A percentile compares a stretch with the other conserved stretches of the same genome.
phyloP scores from a whole-genome alignment of 139 green algal species.

The Chlorella sp. region DNA sequence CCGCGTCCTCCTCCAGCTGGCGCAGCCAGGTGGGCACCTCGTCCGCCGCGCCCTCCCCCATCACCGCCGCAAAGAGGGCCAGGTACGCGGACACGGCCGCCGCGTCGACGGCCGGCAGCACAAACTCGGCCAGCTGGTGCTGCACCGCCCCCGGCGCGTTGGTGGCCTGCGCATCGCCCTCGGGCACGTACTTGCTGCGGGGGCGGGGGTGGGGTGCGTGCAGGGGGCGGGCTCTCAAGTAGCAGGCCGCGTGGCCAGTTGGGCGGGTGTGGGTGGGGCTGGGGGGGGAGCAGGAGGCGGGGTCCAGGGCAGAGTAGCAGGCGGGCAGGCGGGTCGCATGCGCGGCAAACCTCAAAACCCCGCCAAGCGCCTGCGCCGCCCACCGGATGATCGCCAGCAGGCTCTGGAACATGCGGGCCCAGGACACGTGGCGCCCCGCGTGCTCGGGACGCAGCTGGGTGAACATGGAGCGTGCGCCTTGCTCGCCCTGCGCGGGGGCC shows the following conservation, averaged over 20 bases:
- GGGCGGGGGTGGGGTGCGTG: too few relatives aligned
- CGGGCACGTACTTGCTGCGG: too few relatives aligned
- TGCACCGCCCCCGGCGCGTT: too few relatives aligned
- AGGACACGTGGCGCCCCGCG: constrained; percentile 50
- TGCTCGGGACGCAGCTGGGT: constrained; percentile 49
- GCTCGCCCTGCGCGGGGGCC: too few relatives aligned
- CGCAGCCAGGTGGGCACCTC: constrained; percentile 40
- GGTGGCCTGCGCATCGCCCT: too few relatives aligned
- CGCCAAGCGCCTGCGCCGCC: neutral
- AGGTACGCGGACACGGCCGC: constrained; percentile 45
- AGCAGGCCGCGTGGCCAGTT: too few relatives aligned
- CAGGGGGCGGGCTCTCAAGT: too few relatives aligned
- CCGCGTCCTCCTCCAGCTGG: constrained; percentile 42
- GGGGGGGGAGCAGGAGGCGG: too few relatives aligned
- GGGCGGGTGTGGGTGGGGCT: too few relatives aligned
- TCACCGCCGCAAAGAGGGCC: constrained; percentile 40
- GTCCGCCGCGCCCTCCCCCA: constrained; percentile 29
- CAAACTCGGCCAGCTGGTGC: constrained; percentile 14
- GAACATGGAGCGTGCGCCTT: constrained; percentile 48
- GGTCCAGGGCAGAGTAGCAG: too few relatives aligned
- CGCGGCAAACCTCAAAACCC: too few relatives aligned
- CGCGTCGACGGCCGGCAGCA: constrained; percentile 43
- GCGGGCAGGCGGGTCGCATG: too few relatives aligned
- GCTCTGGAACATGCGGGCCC: constrained; percentile 64
- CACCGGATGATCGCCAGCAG: constrained; percentile 42